phyloP scores from a whole-genome alignment of 2,329 filamentous ascomycete species.

The Cucurbitaria berberidis region DNA sequence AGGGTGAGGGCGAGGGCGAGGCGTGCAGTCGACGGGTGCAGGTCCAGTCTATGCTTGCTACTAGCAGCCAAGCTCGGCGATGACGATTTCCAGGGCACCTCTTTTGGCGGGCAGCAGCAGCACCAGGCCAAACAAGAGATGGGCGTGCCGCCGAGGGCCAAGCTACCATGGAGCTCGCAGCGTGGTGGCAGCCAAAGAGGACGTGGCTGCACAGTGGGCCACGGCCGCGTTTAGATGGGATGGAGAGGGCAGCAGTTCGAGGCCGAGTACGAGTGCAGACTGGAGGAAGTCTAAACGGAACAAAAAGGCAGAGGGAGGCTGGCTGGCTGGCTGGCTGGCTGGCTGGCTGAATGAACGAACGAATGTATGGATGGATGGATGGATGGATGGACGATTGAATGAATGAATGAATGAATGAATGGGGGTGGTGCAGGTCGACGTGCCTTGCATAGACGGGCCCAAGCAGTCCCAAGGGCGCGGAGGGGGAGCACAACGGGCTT shows the following conservation, averaged over 20 bases:
- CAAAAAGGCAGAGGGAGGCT: too few relatives aligned
- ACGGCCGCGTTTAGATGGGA: too few relatives aligned
- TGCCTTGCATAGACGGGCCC: slow-evolving; percentile 46
- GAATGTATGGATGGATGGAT: too few relatives aligned
- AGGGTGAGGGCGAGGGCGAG: too few relatives aligned
- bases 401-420: too few relatives aligned
- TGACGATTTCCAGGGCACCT: slow-evolving; percentile 22
- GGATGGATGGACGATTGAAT: too few relatives aligned
- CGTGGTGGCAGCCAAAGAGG: slow-evolving; percentile 30
- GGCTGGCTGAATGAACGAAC: too few relatives aligned
- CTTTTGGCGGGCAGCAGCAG: slow-evolving; percentile 34
- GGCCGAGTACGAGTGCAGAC: too few relatives aligned
- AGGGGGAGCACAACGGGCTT: slow-evolving; percentile 26
- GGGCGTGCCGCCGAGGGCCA: slow-evolving; percentile 24
- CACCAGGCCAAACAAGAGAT: slow-evolving; percentile 36
- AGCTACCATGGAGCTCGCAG: slow-evolving; percentile 31
- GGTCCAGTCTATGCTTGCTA: not conserved
- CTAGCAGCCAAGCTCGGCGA: slow-evolving; percentile 12
- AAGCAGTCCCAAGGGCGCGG: slow-evolving; percentile 31
- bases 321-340: too few relatives aligned
- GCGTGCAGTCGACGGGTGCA: not conserved
- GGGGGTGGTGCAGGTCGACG: slow-evolving; percentile 36
- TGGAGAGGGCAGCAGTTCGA: too few relatives aligned
- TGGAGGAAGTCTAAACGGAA: too few relatives aligned
- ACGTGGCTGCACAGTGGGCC: slow-evolving; percentile 49